Percentiles rank a stretch among this genome's conserved stretches.
phyloP scores from a whole-genome alignment of 2,329 filamentous ascomycete species.

The Clarireedia sp. region DNA sequence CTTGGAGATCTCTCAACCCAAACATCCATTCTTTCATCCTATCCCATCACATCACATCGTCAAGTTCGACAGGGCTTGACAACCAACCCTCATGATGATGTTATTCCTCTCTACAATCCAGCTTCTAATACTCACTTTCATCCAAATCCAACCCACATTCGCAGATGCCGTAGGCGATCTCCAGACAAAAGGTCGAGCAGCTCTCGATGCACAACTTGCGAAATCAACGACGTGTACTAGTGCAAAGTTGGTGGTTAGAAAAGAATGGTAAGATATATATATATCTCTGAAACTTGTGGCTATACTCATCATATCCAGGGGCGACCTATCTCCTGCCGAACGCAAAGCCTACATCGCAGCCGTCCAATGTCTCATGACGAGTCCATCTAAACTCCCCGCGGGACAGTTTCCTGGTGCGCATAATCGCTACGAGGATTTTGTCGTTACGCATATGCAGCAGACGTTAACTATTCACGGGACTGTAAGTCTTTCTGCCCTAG shows the following conservation, averaged over 20 bases:
- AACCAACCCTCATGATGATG: not conserved
- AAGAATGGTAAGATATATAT: conserved; percentile 14
- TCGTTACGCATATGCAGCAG: conserved; percentile 31
- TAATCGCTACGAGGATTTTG: conserved; percentile 33
- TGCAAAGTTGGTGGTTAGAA: conserved; percentile 13
- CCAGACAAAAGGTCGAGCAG: conserved; percentile 15
- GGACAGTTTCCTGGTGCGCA: conserved; percentile 28
- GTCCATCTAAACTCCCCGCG: conserved; percentile 26
- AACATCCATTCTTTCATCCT: not conserved
- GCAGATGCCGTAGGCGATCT: conserved; percentile 15
- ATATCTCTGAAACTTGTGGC: not conserved
- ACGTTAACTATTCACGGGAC: conserved; percentile 22
- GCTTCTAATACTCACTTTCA: not conserved
- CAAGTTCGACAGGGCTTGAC: not conserved
- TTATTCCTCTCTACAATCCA: conserved; percentile 3
- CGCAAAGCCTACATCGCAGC: conserved; percentile 29
- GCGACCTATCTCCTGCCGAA: conserved; percentile 11
- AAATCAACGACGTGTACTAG: conserved; percentile 15
- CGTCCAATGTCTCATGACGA: conserved; percentile 30
- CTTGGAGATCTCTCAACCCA: too few relatives aligned
- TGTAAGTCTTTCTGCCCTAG: conserved; percentile 20
- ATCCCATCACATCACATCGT: not conserved
- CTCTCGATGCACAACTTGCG: conserved; percentile 14
- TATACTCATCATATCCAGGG: conserved; percentile 9
- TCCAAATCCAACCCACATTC: not conserved